Base-by-base conservation (phyloP, 2,329 filamentous ascomycete genomes). In the Fusarium bactridioides region DNA sequence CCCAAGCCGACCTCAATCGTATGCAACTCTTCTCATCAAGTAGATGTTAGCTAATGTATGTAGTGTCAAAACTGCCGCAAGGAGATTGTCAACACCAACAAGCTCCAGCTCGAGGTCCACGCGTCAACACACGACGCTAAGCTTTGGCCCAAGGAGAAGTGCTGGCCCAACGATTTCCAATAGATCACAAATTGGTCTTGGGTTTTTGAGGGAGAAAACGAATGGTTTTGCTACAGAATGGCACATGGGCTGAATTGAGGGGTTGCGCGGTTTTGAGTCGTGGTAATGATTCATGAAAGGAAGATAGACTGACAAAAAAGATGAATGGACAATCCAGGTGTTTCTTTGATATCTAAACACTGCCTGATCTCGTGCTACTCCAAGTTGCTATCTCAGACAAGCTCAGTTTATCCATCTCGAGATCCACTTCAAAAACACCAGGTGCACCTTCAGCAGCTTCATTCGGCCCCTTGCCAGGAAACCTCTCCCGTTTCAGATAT, bases 101-200 rank as follows among this genome's bases (percentile, higher is more conserved):
- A 83, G 59, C 81, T 83, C 45, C 86, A 87, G 77, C 81, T 88
- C 19, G 84, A 86, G 77, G 82, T 84, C n/a, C 87, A 89, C 73
- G 87, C 86, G 18, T 76, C 78, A 57, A 88, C 85, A 10, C 87
- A 89, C 74, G 82, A 84, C 69, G 79, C 83, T 31, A 84, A 84
- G 68, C 65, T 78, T 8, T 88, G 86, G 87, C 79, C 86, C 2
- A 88, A 88, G 82, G 86, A 88, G 82, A 88, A 88, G 82, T 89
- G 87, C 81, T 89, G 85, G 84, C 87, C 87, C 5, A 85, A 85
- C 57, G 85, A 86, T 55, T 86, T 85, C 69, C 55, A 70, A 57
- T 73, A 70, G 21, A 47, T 31, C 3, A 25, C 1, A 19, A 15
- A n/a, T 11, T 7, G 16, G 23, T 31, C 23, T 19, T 16, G 27